Base-by-base conservation (phyloP, 1,284 basidiomycete species). In the Cutaneotrichosporon sp. region DNA sequence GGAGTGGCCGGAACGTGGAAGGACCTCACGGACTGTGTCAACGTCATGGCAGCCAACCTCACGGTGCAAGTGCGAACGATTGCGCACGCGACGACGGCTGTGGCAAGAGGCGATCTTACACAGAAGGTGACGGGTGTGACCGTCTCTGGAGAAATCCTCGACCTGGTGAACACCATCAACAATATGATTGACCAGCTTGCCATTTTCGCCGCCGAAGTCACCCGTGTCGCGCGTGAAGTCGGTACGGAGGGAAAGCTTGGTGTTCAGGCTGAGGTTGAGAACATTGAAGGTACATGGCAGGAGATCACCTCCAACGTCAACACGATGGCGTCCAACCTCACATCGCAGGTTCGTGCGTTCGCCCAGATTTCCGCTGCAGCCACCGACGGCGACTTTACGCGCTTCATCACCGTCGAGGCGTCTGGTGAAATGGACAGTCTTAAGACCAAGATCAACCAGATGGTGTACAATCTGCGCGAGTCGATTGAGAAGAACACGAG, bases 341-440 rank as follows among this genome's bases (percentile, higher is more conserved):
- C 94, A 14, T 96, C 93, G 0, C 94, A 98, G 84, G 96, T 98
- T 55, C 86, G 96, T 75, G 96, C 96, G 17, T 98, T 98, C 70
- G 96, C 94, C 0, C 94, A 98, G 76, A 98, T 98, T 68, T 94
- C 91, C 0, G 93, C 94, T 0, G 96, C 96, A 2, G 96, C 96
- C 14, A 97, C 94, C 79, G 94, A 97, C 69, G 96, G 96, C 57
- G 96, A 99, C 77, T 98, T 97, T 76, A 94, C 91, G 19, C 84
- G 93, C 19, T 98, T 98, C 80, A 97, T 98, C 78, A 98, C 96
- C 16, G 94, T 99, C 70, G 94, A 98, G 70, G 96, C 94, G 0
- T 88, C 85, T 52, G 96, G 96, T 52, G 96, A 98, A 76, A 97
- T 98, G 96, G 94, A 98, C 77, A 93, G 89, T 57, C 82, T 99